Conservation (phyloP, 179 eudicot species). For the Patellifolia procumbens region DNA sequence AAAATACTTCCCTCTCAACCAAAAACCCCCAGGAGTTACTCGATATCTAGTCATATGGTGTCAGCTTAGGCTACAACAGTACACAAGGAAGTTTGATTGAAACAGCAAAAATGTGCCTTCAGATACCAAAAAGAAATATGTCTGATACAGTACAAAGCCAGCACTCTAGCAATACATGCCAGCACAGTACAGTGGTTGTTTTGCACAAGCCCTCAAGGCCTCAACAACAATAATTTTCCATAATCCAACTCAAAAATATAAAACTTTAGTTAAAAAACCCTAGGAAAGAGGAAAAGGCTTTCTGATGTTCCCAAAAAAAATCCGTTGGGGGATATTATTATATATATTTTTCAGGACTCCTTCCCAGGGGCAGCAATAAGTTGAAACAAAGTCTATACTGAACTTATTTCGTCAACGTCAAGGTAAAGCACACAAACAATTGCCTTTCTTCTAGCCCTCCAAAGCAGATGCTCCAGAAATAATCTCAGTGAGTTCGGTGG, state of each 20-base stretch:
- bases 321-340: slow-evolving; percentile 31
- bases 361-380: slow-evolving; percentile 28
- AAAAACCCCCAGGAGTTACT: too few species aligned
- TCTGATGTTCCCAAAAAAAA: slow-evolving; percentile 15
- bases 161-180: slow-evolving; percentile 14
- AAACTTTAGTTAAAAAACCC: background rate
- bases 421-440: slow-evolving; percentile 19
- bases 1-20: too few species aligned
- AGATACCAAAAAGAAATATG: background rate
- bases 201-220: slow-evolving; percentile 16
- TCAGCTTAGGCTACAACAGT: background rate
- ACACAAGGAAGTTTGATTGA: background rate
- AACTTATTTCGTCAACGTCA: slow-evolving; percentile 51
- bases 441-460: slow-evolving; percentile 47
- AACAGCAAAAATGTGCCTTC: slow-evolving; percentile 14
- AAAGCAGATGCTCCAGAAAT: slow-evolving; percentile 95
- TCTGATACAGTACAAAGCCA: slow-evolving; percentile 27
- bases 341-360: slow-evolving; percentile 16
- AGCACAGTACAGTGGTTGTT: slow-evolving; percentile 15
- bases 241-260: background rate
- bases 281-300: slow-evolving; percentile 21
- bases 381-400: slow-evolving; percentile 23
- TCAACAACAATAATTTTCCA: slow-evolving; percentile 10
- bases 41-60: background rate
- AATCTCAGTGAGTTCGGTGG: slow-evolving; percentile 85